Percentiles rank a stretch among this genome's conserved stretches.
These are phyloP conservation scores for Trichoderma endophyticum DNA, from an alignment of 2,329 filamentous ascomycete genomes.

Conservation along the genomic window DNA sequence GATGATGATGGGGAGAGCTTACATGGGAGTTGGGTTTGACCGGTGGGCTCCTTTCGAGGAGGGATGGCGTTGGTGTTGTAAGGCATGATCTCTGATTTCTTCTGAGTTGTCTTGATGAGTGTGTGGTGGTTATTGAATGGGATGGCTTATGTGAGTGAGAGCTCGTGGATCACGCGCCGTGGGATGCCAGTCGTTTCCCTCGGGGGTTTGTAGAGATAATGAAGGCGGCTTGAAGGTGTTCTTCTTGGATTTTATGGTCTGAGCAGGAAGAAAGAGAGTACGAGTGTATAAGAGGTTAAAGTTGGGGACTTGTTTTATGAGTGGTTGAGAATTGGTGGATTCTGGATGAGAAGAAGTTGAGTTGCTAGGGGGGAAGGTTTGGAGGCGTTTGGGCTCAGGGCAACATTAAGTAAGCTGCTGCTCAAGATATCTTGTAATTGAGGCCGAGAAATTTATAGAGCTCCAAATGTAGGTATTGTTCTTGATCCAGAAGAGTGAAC, in stretches of 20 bases:
- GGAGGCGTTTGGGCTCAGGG: neutral
- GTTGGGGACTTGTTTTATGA: neutral
- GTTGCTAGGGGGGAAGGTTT: neutral
- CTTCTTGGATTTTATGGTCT: neutral
- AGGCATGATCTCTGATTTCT: slow-evolving; percentile 58
- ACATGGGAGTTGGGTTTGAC: slow-evolving; percentile 82
- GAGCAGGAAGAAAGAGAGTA: neutral
- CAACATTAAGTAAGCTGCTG: slow-evolving; percentile 5
- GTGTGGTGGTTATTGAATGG: neutral
- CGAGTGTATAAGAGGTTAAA: neutral
- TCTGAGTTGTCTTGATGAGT: neutral
- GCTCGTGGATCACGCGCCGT: neutral
- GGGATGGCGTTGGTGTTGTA: slow-evolving; percentile 85
- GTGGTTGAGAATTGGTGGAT: neutral
- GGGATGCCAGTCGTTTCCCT: neutral
- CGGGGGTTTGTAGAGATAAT: neutral
- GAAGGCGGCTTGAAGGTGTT: neutral
- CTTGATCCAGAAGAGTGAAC: neutral
- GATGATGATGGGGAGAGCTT: slow-evolving; percentile 37
- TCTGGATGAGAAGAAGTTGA: neutral
- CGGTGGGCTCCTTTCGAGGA: slow-evolving; percentile 76
- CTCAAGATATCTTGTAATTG: neutral
- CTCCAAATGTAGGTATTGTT: neutral
- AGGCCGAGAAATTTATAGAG: neutral
- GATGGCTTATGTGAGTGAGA: neutral